Conservation (phyloP, 2,329 filamentous ascomycete species). For the Beauveria caledonica region DNA sequence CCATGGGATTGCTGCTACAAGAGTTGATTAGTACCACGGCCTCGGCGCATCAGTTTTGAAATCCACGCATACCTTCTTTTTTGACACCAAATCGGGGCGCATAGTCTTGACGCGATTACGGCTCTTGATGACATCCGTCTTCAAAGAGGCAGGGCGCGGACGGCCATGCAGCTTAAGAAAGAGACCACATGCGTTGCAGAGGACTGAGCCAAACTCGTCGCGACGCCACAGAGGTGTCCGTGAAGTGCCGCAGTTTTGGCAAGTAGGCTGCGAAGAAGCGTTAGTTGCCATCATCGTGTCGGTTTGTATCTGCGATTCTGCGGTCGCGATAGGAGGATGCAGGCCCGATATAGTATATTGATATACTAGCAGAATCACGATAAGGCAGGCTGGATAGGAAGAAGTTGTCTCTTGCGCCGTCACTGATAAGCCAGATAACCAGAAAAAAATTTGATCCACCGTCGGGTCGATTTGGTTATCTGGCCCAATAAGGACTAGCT, state of each 20-base stretch:
- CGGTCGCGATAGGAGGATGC: constrained; percentile 16
- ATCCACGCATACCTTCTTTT: constrained; percentile 61
- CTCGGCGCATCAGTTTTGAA: neutral
- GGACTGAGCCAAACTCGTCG: constrained; percentile 89
- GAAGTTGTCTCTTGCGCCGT: constrained; percentile 23
- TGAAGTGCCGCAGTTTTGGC: constrained; percentile 91
- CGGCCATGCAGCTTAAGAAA: constrained; percentile 96
- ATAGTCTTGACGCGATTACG: constrained; percentile 93
- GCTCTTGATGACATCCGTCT: constrained; percentile 99
- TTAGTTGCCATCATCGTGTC: constrained; percentile 45
- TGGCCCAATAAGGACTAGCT: neutral
- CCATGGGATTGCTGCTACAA: constrained; percentile 28
- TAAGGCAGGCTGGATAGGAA: constrained; percentile 29
- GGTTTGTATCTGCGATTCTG: constrained; percentile 26
- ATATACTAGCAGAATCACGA: constrained; percentile 29
- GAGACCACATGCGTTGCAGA: constrained; percentile 96
- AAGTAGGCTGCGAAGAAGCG: constrained; percentile 76
- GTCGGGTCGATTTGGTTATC: constrained; percentile 6
- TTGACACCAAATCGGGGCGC: constrained; percentile 67
- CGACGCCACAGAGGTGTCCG: constrained; percentile 96
- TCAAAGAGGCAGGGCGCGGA: constrained; percentile 87
- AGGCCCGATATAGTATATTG: constrained; percentile 19
- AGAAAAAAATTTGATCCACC: constrained; percentile 11
- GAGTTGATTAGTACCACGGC: neutral
- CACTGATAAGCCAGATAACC: constrained; percentile 28